Evolutionary conservation across 208 protist species (phyloP), one percentile per base, ranked within the genome.

Genomic region (Leishmania martiniquensis): DNA sequence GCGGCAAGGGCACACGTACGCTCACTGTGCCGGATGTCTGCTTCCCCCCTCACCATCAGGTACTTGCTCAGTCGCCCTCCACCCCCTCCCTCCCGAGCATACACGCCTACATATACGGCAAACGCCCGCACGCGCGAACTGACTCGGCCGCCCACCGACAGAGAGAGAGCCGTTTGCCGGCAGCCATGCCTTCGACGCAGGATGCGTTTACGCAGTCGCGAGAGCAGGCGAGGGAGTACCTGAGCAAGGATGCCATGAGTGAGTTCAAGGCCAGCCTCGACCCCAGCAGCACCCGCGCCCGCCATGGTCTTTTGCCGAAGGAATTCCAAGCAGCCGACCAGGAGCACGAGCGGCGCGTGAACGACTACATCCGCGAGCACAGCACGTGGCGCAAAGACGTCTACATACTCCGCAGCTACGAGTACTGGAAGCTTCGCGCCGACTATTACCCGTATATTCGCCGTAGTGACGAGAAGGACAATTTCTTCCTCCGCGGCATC

Each of bases 401-500:
- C 15, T 87, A 85, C 70, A 32, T 93, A 22, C 69, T 91, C 47
- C 89, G 89, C 59, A 87, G 77, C 77, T 91, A 82, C 78, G 89
- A 96, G 82, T 96, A 96, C 83, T 96, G 92, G 90, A 84, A 82
- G 66, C 84, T 94, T 42, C 88, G 93, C 47, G 93, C 93, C 15
- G 91, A 88, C 70, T 93, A 87, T 74, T 96, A 96, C 72, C 90
- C 90, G 3, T 96, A 96, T 72, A 87, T 94, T 57, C 74, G 76
- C 63, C 83, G 89, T 37, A 87, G 84, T 62, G 89, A 96, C 74
- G 77, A 89, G 72, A 85, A 86, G 71, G 93, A 96, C 63, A 87
- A 95, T 81, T 96, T 96, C 81, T 94, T 95, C 59, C 63, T 96
- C 20, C 89, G 93, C 44, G 93, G 93, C 68, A 89, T 93, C 70